A percentile compares a stretch with the other conserved stretches of the same genome.
Evolutionary conservation across 768 basidiomycete species (phyloP).

Genomic region (Pleurotus ostreatus): DNA sequence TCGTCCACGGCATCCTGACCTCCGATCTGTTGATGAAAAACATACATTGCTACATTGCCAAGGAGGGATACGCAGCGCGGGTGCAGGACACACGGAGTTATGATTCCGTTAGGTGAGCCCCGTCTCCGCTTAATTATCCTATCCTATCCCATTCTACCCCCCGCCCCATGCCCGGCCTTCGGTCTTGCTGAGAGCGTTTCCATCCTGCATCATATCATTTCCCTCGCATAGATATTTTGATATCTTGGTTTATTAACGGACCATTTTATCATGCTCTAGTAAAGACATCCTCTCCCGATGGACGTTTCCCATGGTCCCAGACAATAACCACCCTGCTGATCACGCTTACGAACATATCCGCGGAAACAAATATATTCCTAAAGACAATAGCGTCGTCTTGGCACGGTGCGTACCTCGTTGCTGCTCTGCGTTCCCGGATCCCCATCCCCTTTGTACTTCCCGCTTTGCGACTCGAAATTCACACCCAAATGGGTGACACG

Average conservation of each 20-base stretch:
- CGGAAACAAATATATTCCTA: conserved; percentile 86
- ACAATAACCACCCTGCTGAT: conserved; percentile 84
- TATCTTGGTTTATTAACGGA: not conserved
- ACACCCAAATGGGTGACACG: too few species aligned
- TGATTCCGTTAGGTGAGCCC: conserved; percentile 73
- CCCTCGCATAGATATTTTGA: not conserved
- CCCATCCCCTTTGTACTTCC: too few species aligned
- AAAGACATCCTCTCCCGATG: conserved; percentile 91
- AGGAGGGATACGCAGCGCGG: conserved; percentile 88
- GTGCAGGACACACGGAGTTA: conserved; percentile 92
- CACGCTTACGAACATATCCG: conserved; percentile 81
- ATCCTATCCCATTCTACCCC: too few species aligned
- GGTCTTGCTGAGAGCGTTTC: too few species aligned
- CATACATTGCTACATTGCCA: conserved; percentile 86
- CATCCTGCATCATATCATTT: too few species aligned
- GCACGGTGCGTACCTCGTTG: conserved; percentile 57
- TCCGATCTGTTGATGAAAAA: conserved; percentile 94
- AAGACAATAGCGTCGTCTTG: conserved; percentile 70
- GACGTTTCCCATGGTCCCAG: conserved; percentile 95
- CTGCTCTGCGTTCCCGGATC: not conserved
- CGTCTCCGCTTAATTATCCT: not conserved
- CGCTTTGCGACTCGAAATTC: too few species aligned
- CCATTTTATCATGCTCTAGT: conserved; percentile 33
- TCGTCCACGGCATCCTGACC: conserved; percentile 90
- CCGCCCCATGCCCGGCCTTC: too few species aligned